These are phyloP conservation scores for Colletotrichum tropicale DNA, from an alignment of 2,329 filamentous ascomycete species.

Conservation along the genomic window DNA sequence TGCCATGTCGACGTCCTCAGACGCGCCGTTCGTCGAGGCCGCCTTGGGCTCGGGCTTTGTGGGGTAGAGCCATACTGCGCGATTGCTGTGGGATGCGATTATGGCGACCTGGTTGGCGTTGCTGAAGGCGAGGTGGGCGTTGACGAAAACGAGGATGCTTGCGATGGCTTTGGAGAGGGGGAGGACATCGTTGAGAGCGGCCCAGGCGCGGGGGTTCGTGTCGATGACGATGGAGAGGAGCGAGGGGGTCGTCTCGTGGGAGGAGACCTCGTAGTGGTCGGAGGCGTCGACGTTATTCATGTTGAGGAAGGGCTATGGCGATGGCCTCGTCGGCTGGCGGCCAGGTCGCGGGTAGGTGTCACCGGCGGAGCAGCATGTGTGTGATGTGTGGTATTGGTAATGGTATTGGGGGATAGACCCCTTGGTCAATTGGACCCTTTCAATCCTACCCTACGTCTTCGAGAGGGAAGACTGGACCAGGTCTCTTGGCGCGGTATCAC, in stretches of 20 bases:
- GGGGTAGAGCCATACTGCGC: conserved; percentile 90
- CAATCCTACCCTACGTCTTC: conserved; percentile 1
- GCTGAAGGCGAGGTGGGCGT: conserved; percentile 93
- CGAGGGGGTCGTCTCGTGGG: conserved; percentile 69
- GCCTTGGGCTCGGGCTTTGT: conserved; percentile 35
- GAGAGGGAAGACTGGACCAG: not conserved
- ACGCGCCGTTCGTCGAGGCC: conserved; percentile 26
- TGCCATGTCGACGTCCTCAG: conserved; percentile 64
- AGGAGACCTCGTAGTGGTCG: conserved; percentile 62
- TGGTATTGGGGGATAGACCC: not conserved
- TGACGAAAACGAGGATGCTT: conserved; percentile 92
- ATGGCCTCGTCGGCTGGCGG: conserved; percentile 12
- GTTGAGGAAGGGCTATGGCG: conserved; percentile 24
- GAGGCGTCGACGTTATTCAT: conserved; percentile 65
- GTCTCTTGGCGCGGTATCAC: conserved; percentile 3
- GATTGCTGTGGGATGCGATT: conserved; percentile 86
- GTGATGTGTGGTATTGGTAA: not conserved
- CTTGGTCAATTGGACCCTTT: not conserved
- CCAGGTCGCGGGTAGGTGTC: conserved; percentile 12
- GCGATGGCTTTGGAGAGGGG: conserved; percentile 85
- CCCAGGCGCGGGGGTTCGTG: conserved; percentile 96
- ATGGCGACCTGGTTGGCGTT: conserved; percentile 93
- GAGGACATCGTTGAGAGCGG: conserved; percentile 73
- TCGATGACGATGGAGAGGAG: conserved; percentile 91
- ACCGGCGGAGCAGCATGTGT: conserved; percentile 6